phyloP scores from a whole-genome alignment of 441 rosid genomes.

The Euphorbia schlechtendalii region DNA sequence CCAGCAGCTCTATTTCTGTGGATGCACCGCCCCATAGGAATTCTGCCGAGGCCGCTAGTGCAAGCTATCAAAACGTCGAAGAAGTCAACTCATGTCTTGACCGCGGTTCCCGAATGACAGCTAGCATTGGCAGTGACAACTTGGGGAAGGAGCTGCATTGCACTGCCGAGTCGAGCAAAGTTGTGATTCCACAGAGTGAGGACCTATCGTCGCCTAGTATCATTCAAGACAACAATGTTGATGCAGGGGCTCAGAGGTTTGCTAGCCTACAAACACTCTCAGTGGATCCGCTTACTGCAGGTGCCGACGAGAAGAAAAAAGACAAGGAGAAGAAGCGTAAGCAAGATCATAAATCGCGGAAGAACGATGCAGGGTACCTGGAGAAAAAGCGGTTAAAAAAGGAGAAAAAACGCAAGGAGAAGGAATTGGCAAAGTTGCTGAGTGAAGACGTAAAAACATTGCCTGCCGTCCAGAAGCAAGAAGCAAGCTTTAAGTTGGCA shows the following conservation, averaged over 20 bases:
- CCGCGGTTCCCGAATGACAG: conserved; percentile 86
- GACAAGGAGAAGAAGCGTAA: conserved; percentile 60
- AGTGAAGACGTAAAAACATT: conserved; percentile 29
- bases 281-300: conserved; percentile 26
- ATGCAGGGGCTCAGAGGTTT: conserved; percentile 44
- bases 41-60: conserved; percentile 64
- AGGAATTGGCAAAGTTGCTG: conserved; percentile 63
- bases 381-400: conserved; percentile 80
- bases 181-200: conserved; percentile 32
- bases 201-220: conserved; percentile 40
- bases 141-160: conserved; percentile 87
- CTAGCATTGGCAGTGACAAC: conserved; percentile 88
- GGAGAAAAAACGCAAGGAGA: conserved; percentile 76
- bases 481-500: conserved; percentile 20
- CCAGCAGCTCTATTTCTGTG: conserved; percentile 84
- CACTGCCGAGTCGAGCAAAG: conserved; percentile 88
- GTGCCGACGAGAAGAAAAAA: conserved; percentile 48
- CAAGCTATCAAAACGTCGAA: conserved; percentile 73
- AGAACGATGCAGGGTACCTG: conserved; percentile 53
- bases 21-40: conserved; percentile 92
- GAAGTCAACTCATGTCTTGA: conserved; percentile 90
- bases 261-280: conserved; percentile 69
- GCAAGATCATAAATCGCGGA: conserved; percentile 34
- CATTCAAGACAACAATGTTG: conserved; percentile 42
- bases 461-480: conserved; percentile 29